Evolutionary conservation across 2,329 filamentous ascomycete species (phyloP).

Genomic region (Ophiostoma perfectum): DNA sequence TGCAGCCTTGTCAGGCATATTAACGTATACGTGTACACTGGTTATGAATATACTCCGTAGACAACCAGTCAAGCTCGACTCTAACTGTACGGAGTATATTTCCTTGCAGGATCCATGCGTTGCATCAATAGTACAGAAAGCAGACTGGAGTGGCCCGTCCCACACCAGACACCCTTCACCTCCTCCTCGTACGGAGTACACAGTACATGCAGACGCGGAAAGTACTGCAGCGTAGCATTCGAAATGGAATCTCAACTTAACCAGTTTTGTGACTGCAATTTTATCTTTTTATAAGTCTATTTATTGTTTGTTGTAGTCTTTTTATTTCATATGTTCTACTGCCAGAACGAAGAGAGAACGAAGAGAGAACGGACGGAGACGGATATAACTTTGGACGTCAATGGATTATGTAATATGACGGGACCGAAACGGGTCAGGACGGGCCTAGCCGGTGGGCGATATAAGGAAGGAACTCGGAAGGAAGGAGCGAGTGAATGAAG

Average conservation of each 20-base stretch:
- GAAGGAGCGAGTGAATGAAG: neutral
- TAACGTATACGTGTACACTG: too few species aligned
- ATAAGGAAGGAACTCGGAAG: neutral
- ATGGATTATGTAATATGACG: neutral
- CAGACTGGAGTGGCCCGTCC: neutral
- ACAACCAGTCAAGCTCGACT: too few species aligned
- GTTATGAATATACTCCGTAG: too few species aligned
- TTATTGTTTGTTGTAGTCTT: neutral
- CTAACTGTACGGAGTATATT: too few species aligned
- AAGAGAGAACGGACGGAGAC: neutral
- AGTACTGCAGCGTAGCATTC: constrained; percentile 7
- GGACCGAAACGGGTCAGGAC: neutral
- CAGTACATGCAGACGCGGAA: neutral
- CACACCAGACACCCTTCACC: constrained; percentile 2
- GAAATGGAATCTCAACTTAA: neutral
- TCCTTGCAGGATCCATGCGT: neutral
- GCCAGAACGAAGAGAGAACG: neutral
- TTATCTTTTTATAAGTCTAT: neutral
- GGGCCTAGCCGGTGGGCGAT: neutral
- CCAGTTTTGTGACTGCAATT: neutral
- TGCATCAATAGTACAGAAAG: neutral
- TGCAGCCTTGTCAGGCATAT: too few species aligned
- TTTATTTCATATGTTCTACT: neutral
- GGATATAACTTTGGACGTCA: neutral
- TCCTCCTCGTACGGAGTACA: neutral